Evolutionary conservation across 495 filamentous ascomycete species (phyloP), one percentile per base, ranked within the genome.

Genomic region (Xylaria longipes): DNA sequence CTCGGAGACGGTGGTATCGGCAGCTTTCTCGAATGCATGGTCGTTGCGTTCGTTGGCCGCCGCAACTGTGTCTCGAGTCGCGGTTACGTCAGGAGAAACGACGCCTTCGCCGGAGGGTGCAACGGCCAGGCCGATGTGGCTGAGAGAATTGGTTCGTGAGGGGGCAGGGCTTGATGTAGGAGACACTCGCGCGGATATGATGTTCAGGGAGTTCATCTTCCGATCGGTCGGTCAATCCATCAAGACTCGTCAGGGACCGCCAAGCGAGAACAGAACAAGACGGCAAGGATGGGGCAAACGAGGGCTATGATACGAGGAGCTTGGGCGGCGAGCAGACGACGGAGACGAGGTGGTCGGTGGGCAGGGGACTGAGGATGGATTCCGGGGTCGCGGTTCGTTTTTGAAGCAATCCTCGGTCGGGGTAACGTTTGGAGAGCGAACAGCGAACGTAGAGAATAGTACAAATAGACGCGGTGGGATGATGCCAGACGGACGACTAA

Each of bases 131-230:
- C 85, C 78, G 48, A 87, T 81, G 41, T 90, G 87, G 71, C 85
- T 87, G 71, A 91, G 85, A 17, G 90, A 92, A 75, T 89, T 91
- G 66, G 90, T 89, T 82, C 91, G 86, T 69, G 89, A 87, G 65
- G 89, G 89, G 48, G 80, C 78, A 17, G 86, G 84, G 76, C 85
- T 89, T 72, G 86, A 79, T 57, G 86, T 78, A 71, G 86, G 87
- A 73, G 87, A 88, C 70, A 96, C 93, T 84, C 92, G 91, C 79
- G 93, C 89, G 74, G 94, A 97, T 80, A 99, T 87, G 81, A 97
- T 92, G 82, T 97, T 97, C 85, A 98, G 84, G 77, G 95, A 97
- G 91, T 98, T 98, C 95, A 99, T 99, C 84, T 91, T 94, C 84
- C 70, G 70, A 68, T 74, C 54, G 66, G 74, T 70, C 70, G 76